phyloP scores from a whole-genome alignment of 805 yeast genomes.

The Cephaloascus fragrans region DNA sequence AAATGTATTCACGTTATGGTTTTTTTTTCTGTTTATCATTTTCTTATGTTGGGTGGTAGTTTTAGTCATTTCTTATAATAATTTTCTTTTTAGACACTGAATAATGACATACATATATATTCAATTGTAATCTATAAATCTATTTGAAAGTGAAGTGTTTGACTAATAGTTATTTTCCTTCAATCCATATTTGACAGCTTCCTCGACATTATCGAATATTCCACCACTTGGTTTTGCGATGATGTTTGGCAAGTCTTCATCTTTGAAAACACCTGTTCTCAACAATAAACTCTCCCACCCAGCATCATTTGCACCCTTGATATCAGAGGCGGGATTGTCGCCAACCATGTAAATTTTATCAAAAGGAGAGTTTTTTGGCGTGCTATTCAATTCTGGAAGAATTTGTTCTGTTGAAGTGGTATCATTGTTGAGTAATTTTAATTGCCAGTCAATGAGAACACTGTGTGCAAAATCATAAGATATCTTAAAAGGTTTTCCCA shows the following conservation, averaged over 20 bases:
- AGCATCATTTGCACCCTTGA: slow-evolving; percentile 74
- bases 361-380: slow-evolving; percentile 34
- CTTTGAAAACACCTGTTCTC: slow-evolving; percentile 79
- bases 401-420: slow-evolving; percentile 12
- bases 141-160: no score
- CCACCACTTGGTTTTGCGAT: slow-evolving; percentile 39
- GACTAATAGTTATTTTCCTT: slow-evolving; percentile 6
- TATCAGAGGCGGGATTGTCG: slow-evolving; percentile 92
- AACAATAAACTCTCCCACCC: slow-evolving; percentile 89
- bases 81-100: no score
- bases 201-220: slow-evolving; percentile 36
- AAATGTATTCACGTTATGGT: no score
- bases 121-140: no score
- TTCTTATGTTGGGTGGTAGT: background rate
- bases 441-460: slow-evolving; percentile 48
- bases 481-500: slow-evolving; percentile 75
- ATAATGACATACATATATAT: no score
- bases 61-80: background rate
- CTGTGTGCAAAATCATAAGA: slow-evolving; percentile 81
- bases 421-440: slow-evolving; percentile 17
- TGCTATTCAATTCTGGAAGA: slow-evolving; percentile 35
- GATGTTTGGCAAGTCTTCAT: slow-evolving; percentile 33
- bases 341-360: slow-evolving; percentile 87
- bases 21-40: no score
- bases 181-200: slow-evolving; percentile 25